Evolutionary conservation across 1,284 basidiomycete genomes (phyloP), one percentile per base, ranked within the genome.

Genomic region (Trametes versicolor): DNA sequence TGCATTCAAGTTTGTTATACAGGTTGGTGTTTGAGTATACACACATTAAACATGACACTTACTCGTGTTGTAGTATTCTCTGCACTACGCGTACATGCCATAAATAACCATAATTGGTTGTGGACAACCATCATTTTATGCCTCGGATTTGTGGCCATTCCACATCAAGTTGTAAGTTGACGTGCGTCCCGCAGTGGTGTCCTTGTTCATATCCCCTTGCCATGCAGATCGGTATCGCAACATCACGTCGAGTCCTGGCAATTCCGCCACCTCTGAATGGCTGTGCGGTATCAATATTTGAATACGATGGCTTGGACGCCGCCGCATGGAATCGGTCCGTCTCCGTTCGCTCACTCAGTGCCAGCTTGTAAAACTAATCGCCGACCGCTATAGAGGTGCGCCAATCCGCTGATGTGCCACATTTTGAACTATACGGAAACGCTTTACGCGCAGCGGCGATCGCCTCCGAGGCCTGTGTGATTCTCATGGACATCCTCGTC

Each of bases 21-120:
- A 23, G 37, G 60, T 62, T 0, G 13, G 47, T 32, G 21, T 2
- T 17, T 54, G 17, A 1, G n/a, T 12, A 21, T 2, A 25, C 7
- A 48, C 27, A n/a, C 45, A 29, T n/a, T 6, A 4, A 4, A 2
- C 27, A 7, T 27, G 2, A 29, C 56, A 4, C 32, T 43, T 17
- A 19, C 3, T 4, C 19, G n/a, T 43, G 15, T 43, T 17, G 19
- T n/a, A 65, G 64, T 29, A 15, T 69, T 69, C 52, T 47, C 50
- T 25, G 65, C 60, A 5, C 52, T 69, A 2, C 60, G 68, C 9
- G 60, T 67, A n/a, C 65, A 69, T 19, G 47, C 52, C 8, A 69
- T 67, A 47, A 67, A 67, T 15, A n/a, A 54, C 37, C 41, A 36
- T 6, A 62, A 32, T 10, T 63, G 50, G 60, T 29, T 34, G 21